phyloP scores from a whole-genome alignment of 2,329 filamentous ascomycete genomes.

The Calonectria pteridis region DNA sequence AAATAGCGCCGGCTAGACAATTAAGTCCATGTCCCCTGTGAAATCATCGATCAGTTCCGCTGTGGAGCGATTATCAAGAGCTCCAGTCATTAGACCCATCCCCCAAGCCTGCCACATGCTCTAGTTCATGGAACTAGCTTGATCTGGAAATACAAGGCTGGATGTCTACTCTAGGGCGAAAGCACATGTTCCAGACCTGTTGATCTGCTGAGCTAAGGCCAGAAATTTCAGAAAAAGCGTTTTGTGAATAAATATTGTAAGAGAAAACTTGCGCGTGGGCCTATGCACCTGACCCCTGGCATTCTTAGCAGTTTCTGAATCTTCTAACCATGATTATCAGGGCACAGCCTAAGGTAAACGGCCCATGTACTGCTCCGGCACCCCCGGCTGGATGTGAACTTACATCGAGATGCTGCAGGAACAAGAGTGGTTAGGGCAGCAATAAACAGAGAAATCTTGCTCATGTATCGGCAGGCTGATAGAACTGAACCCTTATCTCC shows the following conservation, averaged over 20 bases:
- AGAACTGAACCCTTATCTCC: conserved; percentile 41
- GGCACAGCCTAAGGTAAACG: conserved; percentile 24
- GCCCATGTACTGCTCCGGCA: conserved; percentile 18
- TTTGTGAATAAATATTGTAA: not conserved
- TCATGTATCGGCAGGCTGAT: conserved; percentile 50
- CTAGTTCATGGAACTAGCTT: not conserved
- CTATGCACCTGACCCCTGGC: conserved; percentile 11
- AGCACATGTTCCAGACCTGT: not conserved
- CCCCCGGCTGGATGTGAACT: conserved; percentile 23
- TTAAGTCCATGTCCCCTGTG: conserved; percentile 31
- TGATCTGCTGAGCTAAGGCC: not conserved
- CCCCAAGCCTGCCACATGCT: not conserved
- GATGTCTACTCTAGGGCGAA: not conserved
- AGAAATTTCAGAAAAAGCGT: not conserved
- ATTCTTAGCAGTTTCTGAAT: not conserved
- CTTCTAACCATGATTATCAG: conserved; percentile 28
- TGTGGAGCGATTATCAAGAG: not conserved
- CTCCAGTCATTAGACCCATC: not conserved
- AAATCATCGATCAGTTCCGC: not conserved
- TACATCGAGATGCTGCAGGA: not conserved
- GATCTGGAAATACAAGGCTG: not conserved
- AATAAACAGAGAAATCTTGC: conserved; percentile 54
- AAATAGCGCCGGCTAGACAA: conserved; percentile 32
- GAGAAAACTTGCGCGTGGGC: not conserved
- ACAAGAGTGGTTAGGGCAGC: not conserved